These are phyloP conservation scores for Paragyromitra xinjiangensis DNA, from an alignment of 495 filamentous ascomycete species.

Conservation along the genomic window DNA sequence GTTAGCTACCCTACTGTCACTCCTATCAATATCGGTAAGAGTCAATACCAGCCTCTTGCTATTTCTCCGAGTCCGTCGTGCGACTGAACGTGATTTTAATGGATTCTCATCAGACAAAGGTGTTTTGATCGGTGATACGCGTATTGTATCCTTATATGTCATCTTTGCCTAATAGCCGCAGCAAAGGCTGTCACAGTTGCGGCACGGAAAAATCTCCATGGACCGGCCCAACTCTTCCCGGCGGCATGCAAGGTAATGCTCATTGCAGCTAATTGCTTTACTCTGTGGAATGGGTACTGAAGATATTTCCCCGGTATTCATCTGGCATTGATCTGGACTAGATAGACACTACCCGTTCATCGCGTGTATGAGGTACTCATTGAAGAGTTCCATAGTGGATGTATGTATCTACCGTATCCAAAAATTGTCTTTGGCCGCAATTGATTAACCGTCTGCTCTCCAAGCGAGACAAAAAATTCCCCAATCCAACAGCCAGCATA, in stretches of 20 bases:
- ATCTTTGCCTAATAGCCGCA: constrained; percentile 4
- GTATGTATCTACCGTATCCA: neutral
- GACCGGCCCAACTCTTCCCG: neutral
- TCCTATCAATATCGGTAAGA: neutral
- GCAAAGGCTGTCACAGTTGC: constrained; percentile 2
- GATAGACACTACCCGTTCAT: neutral
- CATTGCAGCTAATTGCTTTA: constrained; percentile 2
- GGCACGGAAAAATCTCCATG: neutral
- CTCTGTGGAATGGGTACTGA: neutral
- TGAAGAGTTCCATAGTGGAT: neutral
- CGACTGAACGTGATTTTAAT: neutral
- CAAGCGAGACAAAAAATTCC: constrained; percentile 10
- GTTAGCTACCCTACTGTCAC: neutral
- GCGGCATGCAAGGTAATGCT: constrained; percentile 2
- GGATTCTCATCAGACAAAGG: neutral
- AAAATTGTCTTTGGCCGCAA: neutral
- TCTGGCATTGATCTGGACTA: neutral
- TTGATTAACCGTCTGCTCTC: neutral
- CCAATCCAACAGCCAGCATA: neutral
- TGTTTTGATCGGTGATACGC: neutral
- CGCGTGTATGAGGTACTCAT: neutral
- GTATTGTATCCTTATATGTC: constrained; percentile 1
- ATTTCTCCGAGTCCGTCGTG: too few relatives aligned
- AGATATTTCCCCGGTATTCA: neutral
- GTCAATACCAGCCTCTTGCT: neutral